Percentiles rank a stretch among this genome's conserved stretches.
Conservation (phyloP, 2,329 filamentous ascomycete genomes). For the Monilinia fructigena region DNA sequence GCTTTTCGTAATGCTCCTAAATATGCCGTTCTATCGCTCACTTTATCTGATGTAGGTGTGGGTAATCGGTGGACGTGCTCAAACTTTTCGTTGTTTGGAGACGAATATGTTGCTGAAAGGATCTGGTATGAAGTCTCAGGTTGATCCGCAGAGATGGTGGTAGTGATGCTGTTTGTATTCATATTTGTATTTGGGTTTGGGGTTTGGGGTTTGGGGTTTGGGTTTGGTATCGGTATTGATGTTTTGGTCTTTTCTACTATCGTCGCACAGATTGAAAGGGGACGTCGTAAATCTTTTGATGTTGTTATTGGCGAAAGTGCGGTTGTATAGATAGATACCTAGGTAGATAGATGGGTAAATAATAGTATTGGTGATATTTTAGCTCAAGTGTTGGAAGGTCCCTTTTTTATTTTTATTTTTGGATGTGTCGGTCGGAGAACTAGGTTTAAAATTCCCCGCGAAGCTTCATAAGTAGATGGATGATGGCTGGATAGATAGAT, state of each 20-base stretch:
- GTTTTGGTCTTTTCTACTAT: neutral
- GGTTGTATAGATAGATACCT: too few species aligned
- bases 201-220: conserved; percentile 1
- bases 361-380: too few species aligned
- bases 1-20: conserved; percentile 58
- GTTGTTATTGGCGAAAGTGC: neutral
- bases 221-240: conserved; percentile 16
- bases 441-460: too few species aligned
- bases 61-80: conserved; percentile 43
- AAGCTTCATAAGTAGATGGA: too few species aligned
- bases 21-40: conserved; percentile 56
- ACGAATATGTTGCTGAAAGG: conserved; percentile 51
- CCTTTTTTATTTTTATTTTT: too few species aligned
- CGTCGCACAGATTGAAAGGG: neutral
- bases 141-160: conserved; percentile 7
- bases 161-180: neutral
- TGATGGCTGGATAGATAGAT: too few species aligned
- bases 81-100: conserved; percentile 51
- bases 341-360: too few species aligned
- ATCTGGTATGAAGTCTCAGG: conserved; percentile 14
- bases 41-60: conserved; percentile 41
- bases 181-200: conserved; percentile 6
- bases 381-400: too few species aligned
- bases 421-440: too few species aligned
- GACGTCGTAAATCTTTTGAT: neutral